These are phyloP conservation scores for Phytopythium aichiense DNA, from an alignment of 352 stramenopile species.

Conservation along the genomic window DNA sequence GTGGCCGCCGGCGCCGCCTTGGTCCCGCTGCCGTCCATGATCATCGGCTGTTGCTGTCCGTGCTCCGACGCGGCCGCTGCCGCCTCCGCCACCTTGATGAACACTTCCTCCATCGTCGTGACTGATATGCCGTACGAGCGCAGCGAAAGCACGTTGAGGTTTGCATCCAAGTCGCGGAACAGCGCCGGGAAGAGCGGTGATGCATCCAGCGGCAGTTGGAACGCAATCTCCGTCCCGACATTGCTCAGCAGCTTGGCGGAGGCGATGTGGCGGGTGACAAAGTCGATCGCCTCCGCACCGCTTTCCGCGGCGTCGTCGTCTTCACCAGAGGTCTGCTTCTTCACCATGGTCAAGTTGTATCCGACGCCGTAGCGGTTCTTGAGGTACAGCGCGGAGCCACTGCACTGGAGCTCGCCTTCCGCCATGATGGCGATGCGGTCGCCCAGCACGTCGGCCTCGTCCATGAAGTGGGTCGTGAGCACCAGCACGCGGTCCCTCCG, in stretches of 20 bases:
- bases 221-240: conserved; percentile 73
- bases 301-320: not conserved
- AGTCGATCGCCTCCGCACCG: conserved; percentile 23
- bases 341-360: conserved; percentile 59
- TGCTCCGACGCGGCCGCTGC: not conserved
- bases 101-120: conserved; percentile 88
- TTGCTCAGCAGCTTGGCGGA: conserved; percentile 65
- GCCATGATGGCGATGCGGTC: conserved; percentile 85
- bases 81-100: conserved; percentile 84
- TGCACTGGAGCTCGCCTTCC: conserved; percentile 55
- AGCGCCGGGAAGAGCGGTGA: conserved; percentile 54
- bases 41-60: not conserved
- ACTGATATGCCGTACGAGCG: conserved; percentile 87
- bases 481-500: conserved; percentile 62
- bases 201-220: conserved; percentile 64
- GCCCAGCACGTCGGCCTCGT: conserved; percentile 85
- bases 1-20: conserved; percentile 10
- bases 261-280: conserved; percentile 34
- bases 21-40: conserved; percentile 24
- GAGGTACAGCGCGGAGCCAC: conserved; percentile 70
- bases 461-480: conserved; percentile 95
- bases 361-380: conserved; percentile 63
- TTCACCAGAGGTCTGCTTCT: conserved; percentile 32
- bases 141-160: conserved; percentile 31
- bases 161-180: conserved; percentile 64